phyloP scores from a whole-genome alignment of 768 basidiomycete genomes.

The Leccinum barrowsii region DNA sequence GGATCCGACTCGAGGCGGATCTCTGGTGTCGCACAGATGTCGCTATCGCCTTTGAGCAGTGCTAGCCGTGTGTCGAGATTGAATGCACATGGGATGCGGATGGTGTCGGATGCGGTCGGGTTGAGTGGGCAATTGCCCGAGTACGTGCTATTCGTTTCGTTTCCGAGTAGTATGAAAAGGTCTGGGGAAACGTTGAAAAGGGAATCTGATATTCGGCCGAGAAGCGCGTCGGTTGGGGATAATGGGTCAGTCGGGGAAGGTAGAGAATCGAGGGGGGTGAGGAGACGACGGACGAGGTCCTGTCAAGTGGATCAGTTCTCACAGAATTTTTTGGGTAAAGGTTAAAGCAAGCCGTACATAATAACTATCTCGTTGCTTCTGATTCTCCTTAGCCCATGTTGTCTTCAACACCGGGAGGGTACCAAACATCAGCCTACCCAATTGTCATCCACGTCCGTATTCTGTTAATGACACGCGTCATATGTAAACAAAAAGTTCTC shows the following conservation, averaged over 20 bases:
- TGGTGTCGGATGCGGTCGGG: slow-evolving; percentile 40
- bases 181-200: slow-evolving; percentile 51
- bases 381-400: slow-evolving; percentile 54
- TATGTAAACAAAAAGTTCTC: slow-evolving; percentile 19
- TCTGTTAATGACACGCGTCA: neutral
- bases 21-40: slow-evolving; percentile 33
- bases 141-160: slow-evolving; percentile 43
- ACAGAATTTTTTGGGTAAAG: neutral
- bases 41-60: slow-evolving; percentile 35
- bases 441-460: slow-evolving; percentile 5
- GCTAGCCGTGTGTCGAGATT: slow-evolving; percentile 54
- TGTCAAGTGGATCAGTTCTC: slow-evolving; percentile 28
- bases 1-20: slow-evolving; percentile 36
- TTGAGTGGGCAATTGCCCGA: slow-evolving; percentile 47
- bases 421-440: slow-evolving; percentile 56
- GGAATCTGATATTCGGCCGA: slow-evolving; percentile 52
- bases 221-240: slow-evolving; percentile 41
- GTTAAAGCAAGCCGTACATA: slow-evolving; percentile 48
- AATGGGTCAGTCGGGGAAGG: slow-evolving; percentile 41
- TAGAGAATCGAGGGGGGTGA: slow-evolving; percentile 48
- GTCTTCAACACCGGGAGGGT: slow-evolving; percentile 55
- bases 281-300: slow-evolving; percentile 66
- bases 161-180: slow-evolving; percentile 48
- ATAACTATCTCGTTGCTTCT: slow-evolving; percentile 64
- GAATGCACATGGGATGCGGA: slow-evolving; percentile 46